Evolutionary conservation across 2,329 filamentous ascomycete species (phyloP).

Genomic region (Daldinia sp.): DNA sequence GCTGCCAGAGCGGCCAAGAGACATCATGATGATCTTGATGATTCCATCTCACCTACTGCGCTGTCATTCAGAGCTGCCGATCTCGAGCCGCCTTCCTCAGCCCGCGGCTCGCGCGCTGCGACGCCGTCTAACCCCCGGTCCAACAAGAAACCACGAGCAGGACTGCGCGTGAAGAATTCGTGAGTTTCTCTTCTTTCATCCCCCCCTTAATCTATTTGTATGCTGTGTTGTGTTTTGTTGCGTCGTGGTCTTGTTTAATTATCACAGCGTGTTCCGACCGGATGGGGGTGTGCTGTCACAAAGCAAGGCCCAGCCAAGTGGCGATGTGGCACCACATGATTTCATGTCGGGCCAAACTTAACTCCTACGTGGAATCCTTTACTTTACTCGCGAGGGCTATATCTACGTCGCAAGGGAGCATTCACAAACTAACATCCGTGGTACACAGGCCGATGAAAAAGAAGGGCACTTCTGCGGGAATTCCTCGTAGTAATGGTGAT

Average conservation of each 20-base stretch:
- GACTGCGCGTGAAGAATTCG: constrained; percentile 74
- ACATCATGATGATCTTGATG: constrained; percentile 63
- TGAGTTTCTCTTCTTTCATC: constrained; percentile 56
- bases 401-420: constrained; percentile 13
- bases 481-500: constrained; percentile 71
- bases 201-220: constrained; percentile 1
- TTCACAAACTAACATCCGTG: constrained; percentile 33
- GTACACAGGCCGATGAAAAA: constrained; percentile 75
- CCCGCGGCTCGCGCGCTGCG: constrained; percentile 64
- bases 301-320: constrained; percentile 43
- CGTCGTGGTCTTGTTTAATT: constrained; percentile 21
- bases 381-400: constrained; percentile 13
- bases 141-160: constrained; percentile 67
- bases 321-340: constrained; percentile 48
- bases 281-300: constrained; percentile 41
- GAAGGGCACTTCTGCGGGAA: constrained; percentile 73
- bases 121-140: constrained; percentile 66
- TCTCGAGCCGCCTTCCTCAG: constrained; percentile 55
- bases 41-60: constrained; percentile 60
- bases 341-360: constrained; percentile 38
- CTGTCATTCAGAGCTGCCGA: constrained; percentile 60
- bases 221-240: background rate
- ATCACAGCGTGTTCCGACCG: constrained; percentile 36
- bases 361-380: constrained; percentile 25
- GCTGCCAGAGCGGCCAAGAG: constrained; percentile 55